Percentiles rank a stretch among this genome's conserved stretches.
Conservation (phyloP, 305 asterid genomes). For the Fraxinus xanthoxyloides region DNA sequence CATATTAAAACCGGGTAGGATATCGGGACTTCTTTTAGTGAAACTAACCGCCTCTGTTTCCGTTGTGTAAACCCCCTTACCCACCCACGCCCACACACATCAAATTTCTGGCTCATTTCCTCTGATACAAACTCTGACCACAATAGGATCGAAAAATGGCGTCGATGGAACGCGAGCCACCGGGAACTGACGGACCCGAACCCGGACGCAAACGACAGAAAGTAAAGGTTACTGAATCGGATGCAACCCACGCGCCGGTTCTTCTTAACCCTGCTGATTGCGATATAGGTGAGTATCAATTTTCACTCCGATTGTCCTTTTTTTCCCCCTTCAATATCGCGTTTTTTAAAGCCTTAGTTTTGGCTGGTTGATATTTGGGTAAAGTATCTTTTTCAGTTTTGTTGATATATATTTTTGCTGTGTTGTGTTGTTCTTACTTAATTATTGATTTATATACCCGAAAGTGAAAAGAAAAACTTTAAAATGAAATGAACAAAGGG, state of each 20-base stretch:
- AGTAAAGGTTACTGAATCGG: conserved; percentile 17
- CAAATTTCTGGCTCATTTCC: neutral
- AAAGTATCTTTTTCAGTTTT: neutral
- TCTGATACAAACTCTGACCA: neutral
- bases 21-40: neutral
- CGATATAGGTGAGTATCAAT: conserved; percentile 39
- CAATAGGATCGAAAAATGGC: conserved; percentile 27
- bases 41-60: neutral
- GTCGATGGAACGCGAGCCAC: conserved; percentile 32
- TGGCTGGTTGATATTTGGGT: neutral
- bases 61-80: neutral
- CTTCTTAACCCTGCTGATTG: conserved; percentile 56
- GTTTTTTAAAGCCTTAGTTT: neutral
- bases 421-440: neutral
- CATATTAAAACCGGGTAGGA: too few relatives aligned
- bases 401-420: neutral
- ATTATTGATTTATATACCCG: neutral
- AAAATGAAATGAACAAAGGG: neutral
- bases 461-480: neutral
- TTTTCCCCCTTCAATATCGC: neutral
- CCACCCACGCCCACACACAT: neutral
- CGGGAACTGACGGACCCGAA: conserved; percentile 17
- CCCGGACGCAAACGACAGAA: conserved; percentile 29
- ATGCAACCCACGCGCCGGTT: conserved; percentile 18
- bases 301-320: neutral